Conservation (phyloP, 345 rosid species). For the Gynandropsis gynandra region DNA sequence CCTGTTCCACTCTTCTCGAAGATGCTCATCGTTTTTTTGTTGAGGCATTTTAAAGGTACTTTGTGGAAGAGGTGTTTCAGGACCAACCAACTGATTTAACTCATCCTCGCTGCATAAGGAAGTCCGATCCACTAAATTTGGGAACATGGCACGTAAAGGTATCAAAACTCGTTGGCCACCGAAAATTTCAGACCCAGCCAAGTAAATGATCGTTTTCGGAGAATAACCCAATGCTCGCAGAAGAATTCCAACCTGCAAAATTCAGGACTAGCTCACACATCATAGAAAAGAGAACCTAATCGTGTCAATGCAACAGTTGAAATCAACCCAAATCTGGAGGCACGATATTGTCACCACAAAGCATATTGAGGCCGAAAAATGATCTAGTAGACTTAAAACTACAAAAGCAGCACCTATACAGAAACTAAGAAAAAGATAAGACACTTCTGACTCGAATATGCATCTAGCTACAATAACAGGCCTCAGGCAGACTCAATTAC, state of each 20-base stretch:
- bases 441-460: constrained; percentile 5
- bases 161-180: constrained; percentile 92
- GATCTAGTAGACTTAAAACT: not conserved
- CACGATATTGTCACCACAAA: constrained; percentile 7
- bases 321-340: constrained; percentile 6
- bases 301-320: constrained; percentile 10
- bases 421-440: not conserved
- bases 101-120: constrained; percentile 70
- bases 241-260: constrained; percentile 85
- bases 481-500: constrained; percentile 3
- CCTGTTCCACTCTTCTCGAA: constrained; percentile 78
- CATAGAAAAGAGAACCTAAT: constrained; percentile 17
- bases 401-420: too few species aligned
- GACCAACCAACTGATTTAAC: constrained; percentile 67
- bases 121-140: constrained; percentile 71
- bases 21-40: constrained; percentile 53
- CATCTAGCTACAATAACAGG: not conserved
- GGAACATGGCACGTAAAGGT: constrained; percentile 87
- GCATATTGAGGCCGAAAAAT: constrained; percentile 8
- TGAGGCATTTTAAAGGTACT: constrained; percentile 38
- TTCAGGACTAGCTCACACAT: constrained; percentile 13
- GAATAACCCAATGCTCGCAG: constrained; percentile 89
- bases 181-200: constrained; percentile 89
- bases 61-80: constrained; percentile 61
- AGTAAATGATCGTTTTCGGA: constrained; percentile 70